Evolutionary conservation across 257 asterid genomes (phyloP).

Genomic region (Nicotiana tabacum): DNA sequence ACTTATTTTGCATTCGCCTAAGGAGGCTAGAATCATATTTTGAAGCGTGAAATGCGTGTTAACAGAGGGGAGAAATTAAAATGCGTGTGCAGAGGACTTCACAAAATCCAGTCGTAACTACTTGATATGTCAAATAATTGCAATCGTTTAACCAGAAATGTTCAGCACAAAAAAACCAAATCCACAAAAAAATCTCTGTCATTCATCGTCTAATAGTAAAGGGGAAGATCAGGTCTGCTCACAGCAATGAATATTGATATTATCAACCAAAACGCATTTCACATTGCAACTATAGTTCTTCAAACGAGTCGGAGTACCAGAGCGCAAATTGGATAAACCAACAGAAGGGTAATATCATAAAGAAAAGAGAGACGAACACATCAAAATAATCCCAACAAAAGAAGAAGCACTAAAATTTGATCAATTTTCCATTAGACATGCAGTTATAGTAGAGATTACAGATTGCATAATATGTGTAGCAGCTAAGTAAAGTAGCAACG

Average conservation of each 20-base stretch:
- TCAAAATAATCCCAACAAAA: too few species aligned
- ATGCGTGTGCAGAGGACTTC: neutral
- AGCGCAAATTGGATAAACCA: conserved; percentile 75
- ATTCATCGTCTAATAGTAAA: neutral
- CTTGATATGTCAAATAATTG: neutral
- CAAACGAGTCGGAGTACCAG: conserved; percentile 36
- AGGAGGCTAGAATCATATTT: neutral
- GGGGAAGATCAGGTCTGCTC: neutral
- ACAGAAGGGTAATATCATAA: conserved; percentile 56
- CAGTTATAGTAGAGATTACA: too few species aligned
- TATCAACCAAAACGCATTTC: neutral
- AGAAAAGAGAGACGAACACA: too few species aligned
- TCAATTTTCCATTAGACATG: too few species aligned
- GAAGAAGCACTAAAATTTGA: too few species aligned
- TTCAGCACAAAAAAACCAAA: neutral
- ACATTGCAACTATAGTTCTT: neutral
- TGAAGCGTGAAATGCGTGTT: neutral
- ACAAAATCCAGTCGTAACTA: neutral
- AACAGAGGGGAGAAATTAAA: too few species aligned
- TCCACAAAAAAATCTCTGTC: neutral
- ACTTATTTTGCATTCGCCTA: neutral
- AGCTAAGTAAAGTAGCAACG: too few species aligned
- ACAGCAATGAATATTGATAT: neutral
- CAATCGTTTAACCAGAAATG: neutral
- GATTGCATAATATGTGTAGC: too few species aligned